These are phyloP conservation scores for Epichloe bromicola DNA, from an alignment of 2,329 filamentous ascomycete genomes.

Conservation along the genomic window DNA sequence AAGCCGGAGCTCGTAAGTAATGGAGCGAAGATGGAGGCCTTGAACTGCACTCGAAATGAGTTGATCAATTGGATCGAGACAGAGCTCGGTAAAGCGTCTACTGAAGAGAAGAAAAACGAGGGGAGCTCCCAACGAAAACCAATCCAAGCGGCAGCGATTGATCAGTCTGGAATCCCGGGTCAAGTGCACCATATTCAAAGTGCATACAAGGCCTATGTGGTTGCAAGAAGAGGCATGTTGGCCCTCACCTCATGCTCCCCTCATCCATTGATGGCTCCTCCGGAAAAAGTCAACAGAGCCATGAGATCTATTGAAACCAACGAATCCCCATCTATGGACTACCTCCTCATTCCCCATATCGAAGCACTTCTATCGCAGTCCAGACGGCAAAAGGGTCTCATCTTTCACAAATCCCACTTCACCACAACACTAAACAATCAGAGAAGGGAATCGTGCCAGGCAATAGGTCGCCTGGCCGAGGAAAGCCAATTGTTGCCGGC, in stretches of 20 bases:
- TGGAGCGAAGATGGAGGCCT: conserved; percentile 34
- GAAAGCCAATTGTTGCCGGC: conserved; percentile 48
- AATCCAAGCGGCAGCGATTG: conserved; percentile 9
- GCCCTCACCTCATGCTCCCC: conserved; percentile 22
- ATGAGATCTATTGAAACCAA: conserved; percentile 6
- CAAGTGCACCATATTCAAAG: conserved; percentile 35
- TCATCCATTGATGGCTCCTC: conserved; percentile 13
- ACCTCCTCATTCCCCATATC: conserved; percentile 44
- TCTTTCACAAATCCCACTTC: conserved; percentile 46
- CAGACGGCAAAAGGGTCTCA: conserved; percentile 41
- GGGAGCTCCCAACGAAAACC: conserved; percentile 15
- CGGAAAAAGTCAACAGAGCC: not conserved
- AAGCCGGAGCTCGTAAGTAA: conserved; percentile 24
- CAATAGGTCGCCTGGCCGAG: conserved; percentile 41
- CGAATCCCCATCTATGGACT: conserved; percentile 14
- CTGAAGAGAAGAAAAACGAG: conserved; percentile 20
- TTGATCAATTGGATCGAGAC: conserved; percentile 54
- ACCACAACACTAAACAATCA: conserved; percentile 36
- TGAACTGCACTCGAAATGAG: conserved; percentile 42
- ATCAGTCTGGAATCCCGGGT: conserved; percentile 20
- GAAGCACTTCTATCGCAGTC: conserved; percentile 38
- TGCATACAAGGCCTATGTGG: conserved; percentile 42
- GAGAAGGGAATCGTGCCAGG: conserved; percentile 34
- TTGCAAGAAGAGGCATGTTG: conserved; percentile 35
- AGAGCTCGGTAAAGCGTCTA: conserved; percentile 41